phyloP scores from a whole-genome alignment of 2,329 filamentous ascomycete genomes.

The Phaeosphaeriaceae sp. region DNA sequence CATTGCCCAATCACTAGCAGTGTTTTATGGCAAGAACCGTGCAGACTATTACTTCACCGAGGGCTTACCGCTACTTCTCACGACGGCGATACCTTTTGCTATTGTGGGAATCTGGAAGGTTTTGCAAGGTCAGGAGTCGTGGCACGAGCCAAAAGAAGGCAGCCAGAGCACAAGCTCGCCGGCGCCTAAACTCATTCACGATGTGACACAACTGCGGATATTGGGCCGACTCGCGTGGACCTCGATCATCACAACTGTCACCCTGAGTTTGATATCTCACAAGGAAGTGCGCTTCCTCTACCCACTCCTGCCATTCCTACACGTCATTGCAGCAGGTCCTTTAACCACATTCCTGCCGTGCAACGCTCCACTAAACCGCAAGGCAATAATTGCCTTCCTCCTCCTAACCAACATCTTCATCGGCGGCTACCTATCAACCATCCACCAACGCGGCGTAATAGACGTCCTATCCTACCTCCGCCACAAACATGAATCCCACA shows the following conservation, averaged over 20 bases:
- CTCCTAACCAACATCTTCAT: constrained; percentile 73
- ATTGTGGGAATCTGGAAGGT: constrained; percentile 66
- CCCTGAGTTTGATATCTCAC: constrained; percentile 82
- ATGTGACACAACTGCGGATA: constrained; percentile 18
- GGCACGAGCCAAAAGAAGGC: constrained; percentile 24
- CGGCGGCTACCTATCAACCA: constrained; percentile 73
- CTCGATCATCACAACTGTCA: constrained; percentile 65
- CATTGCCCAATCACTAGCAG: constrained; percentile 81
- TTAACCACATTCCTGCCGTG: constrained; percentile 68
- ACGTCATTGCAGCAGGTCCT: constrained; percentile 75
- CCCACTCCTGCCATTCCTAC: constrained; percentile 84
- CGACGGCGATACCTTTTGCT: constrained; percentile 80
- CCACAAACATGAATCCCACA: constrained; percentile 67
- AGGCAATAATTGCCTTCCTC: constrained; percentile 58
- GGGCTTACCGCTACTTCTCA: constrained; percentile 85
- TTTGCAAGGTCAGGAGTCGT: constrained; percentile 14
- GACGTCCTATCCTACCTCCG: constrained; percentile 78
- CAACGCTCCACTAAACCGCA: constrained; percentile 48
- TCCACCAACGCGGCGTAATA: constrained; percentile 80
- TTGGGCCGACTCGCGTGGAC: constrained; percentile 42
- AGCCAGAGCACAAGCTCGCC: neutral
- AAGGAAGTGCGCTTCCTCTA: constrained; percentile 99
- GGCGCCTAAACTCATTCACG: constrained; percentile 2
- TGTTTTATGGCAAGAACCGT: constrained; percentile 90
- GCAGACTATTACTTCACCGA: constrained; percentile 94